Base-by-base conservation (phyloP, 768 basidiomycete species). In the Rhodotorula toruloides region DNA sequence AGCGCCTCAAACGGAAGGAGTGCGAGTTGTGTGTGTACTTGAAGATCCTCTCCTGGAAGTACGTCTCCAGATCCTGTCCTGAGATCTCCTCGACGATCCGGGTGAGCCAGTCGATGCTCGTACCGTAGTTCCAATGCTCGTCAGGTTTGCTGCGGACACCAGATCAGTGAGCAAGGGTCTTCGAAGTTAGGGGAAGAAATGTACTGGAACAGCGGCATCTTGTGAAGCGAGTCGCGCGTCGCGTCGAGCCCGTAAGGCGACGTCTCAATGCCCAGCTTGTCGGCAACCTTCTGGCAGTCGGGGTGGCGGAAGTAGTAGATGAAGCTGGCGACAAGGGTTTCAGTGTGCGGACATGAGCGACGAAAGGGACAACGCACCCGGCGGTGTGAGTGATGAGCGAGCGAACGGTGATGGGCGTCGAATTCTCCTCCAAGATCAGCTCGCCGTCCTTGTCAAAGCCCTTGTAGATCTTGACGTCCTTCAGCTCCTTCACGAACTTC, bases 21-120 rank as follows among this genome's bases (percentile, higher is more conserved):
- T 0, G 17, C 11, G 25, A 22, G 22, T 11, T 22, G n/a, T 3
- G 4, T 27, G 54, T 27, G 27, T 25, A 61, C 52, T 56, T 54
- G 65, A 77, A 78, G 61, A 79, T 68, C 58, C 77, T 42, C 47
- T 74, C 47, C 57, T 75, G 67, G 53, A 78, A 67, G 65, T 75
- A 78, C 0, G 73, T 71, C 37, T 75, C 76, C n/a, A 78, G 69
- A 3, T 65, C 49, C 21, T 73, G 32, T 0, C 75, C 75, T 19
- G 70, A 70, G 9, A 74, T 66, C 11, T 73, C 61, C 52, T 76
- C 70, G 49, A 78, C 68, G 49, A 77, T 60, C 12, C 74, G 69
- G 4, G 75, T 74, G 16, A 72, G 71, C 74, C 75, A 77, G 50
- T 78, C 77, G 49, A 75, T 72, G 16, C 57, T 54, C 2, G 56